Percentiles rank a stretch among this genome's conserved stretches.
phyloP scores from a whole-genome alignment of 73 alveolate species.

The Breviolum minutum region DNA sequence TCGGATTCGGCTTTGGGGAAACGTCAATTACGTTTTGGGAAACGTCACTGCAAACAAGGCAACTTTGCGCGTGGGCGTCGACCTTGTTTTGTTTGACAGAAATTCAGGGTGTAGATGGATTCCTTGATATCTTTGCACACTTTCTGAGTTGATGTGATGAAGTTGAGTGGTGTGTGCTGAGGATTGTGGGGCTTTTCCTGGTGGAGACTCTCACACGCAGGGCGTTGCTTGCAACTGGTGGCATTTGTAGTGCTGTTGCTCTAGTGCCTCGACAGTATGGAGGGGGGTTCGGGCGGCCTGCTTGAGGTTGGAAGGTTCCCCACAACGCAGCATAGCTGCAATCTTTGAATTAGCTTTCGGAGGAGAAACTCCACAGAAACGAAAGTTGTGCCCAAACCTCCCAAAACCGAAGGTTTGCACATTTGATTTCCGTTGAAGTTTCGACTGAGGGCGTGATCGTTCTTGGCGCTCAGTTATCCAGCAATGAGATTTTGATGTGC shows the following conservation, averaged over 20 bases:
- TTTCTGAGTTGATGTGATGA: no score
- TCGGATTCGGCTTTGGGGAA: no score
- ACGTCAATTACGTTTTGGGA: neutral
- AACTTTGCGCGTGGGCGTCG: no score
- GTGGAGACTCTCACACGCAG: slow-evolving; percentile 50
- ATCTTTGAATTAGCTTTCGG: neutral
- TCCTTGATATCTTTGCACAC: no score
- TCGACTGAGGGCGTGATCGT: neutral
- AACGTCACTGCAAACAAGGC: no score
- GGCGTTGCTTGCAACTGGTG: slow-evolving; percentile 37
- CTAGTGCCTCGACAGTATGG: slow-evolving; percentile 9
- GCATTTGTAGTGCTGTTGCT: neutral
- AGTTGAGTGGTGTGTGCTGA: neutral
- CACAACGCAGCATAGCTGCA: no score
- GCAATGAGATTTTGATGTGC: neutral
- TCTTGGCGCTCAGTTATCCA: neutral
- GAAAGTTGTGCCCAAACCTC: no score
- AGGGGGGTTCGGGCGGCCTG: neutral
- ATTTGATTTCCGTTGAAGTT: no score
- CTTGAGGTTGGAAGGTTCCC: neutral
- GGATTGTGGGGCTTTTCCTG: slow-evolving; percentile 60
- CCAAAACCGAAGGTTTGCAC: no score
- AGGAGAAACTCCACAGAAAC: no score
- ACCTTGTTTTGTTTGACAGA: no score
- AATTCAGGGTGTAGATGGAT: no score